Evolutionary conservation across 2,329 filamentous ascomycete genomes (phyloP), one percentile per base, ranked within the genome.

Genomic region (Alternaria gaisen): DNA sequence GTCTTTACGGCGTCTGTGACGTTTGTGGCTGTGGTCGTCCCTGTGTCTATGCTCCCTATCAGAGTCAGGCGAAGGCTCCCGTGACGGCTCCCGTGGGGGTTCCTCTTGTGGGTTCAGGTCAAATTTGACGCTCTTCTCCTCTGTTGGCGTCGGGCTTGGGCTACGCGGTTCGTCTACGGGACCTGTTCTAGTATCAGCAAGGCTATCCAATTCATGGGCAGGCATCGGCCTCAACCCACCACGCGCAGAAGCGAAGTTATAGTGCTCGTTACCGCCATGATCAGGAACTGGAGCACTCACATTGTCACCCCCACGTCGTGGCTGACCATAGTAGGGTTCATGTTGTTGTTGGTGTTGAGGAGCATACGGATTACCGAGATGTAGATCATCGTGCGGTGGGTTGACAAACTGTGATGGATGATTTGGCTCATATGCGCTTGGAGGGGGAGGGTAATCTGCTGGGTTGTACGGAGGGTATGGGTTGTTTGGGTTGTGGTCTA

Each of bases 221-320:
- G 69, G 68, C 68, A 64, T 58, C 66, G 70, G 69, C 68, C 69
- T 71, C 44, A 70, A 78, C 76, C 71, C 75, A 78, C 77, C 77
- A 71, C 68, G 67, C 50, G 65, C 63, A 63, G 65, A 65, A 63
- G 67, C 64, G 50, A 64, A 65, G 52, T 57, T 52, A 34, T 56
- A 28, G 65, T 72, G 66, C 60, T 65, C 66, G 65, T 76, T 74
- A 67, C 74, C 69, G 61, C 70, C 60, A 61, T 53, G 42, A 34
- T 60, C 58, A 72, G 68, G 71, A 64, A 62, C 66, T 65, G 67
- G 71, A 77, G 78, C 78, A 84, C 83, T 84, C 82, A 84, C 83
- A 83, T 84, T 81, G 66, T 81, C 80, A 75, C 79, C 77, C 68
- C 73, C 74, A 60, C 70, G 76, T 59, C 73, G 72, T 44, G 71